Conservation (phyloP, 345 rosid species). For the Gossypium longicalyx region DNA sequence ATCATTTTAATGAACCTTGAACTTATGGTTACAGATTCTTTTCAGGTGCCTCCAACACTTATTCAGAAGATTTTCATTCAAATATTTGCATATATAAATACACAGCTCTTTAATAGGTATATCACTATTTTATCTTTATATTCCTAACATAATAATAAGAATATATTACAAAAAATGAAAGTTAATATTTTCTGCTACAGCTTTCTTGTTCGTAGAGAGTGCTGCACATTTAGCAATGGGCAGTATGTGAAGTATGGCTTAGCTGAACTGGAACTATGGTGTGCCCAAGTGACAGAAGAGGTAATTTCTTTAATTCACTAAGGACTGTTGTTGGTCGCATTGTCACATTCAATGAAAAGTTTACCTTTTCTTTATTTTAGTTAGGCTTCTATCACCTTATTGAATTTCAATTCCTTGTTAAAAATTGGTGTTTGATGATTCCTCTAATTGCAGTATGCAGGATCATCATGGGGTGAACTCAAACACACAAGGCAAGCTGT, state of each 20-base stretch:
- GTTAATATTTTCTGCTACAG: conserved; percentile 35
- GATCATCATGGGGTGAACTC: conserved; percentile 82
- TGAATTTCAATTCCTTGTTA: not conserved
- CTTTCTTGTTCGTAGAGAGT: conserved; percentile 69
- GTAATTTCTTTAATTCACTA: conserved; percentile 26
- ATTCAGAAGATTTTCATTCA: conserved; percentile 67
- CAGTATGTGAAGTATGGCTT: conserved; percentile 77
- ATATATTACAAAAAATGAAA: conserved; percentile 3
- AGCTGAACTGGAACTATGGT: conserved; percentile 76
- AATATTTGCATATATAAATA: conserved; percentile 66
- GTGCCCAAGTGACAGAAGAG: conserved; percentile 64
- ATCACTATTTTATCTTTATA: conserved; percentile 1
- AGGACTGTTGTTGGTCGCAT: not conserved
- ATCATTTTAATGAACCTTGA: conserved; percentile 9
- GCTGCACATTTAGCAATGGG: conserved; percentile 82
- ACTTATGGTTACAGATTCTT: conserved; percentile 23
- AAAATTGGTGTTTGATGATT: conserved; percentile 6
- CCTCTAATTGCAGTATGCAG: conserved; percentile 55
- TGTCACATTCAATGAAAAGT: not conserved
- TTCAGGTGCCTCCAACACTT: conserved; percentile 78
- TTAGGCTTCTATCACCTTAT: not conserved
- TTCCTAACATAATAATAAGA: not conserved
- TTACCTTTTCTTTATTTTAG: not conserved
- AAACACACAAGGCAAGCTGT: conserved; percentile 81
- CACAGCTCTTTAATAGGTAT: conserved; percentile 82